phyloP scores from a whole-genome alignment of 257 asterid genomes.

The Anisodus tanguticus region DNA sequence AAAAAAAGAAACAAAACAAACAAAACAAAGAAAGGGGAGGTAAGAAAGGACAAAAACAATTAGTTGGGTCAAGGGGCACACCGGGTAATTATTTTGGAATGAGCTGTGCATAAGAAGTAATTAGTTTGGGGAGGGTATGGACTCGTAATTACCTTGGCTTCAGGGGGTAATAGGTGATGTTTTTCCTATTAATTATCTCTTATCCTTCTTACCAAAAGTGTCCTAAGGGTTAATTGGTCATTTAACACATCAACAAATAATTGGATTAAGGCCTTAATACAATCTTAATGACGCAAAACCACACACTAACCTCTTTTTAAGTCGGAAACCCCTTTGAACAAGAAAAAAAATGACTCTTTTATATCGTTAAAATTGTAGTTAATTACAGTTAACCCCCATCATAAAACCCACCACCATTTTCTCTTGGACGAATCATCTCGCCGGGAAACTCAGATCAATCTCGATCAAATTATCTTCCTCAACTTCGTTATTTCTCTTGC shows the following conservation, averaged over 20 bases:
- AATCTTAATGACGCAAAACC: background rate
- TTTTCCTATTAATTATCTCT: too few relatives aligned
- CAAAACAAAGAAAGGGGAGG: too few relatives aligned
- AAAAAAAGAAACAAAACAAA: too few relatives aligned
- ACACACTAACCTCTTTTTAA: background rate
- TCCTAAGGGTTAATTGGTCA: background rate
- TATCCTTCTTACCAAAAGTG: too few relatives aligned
- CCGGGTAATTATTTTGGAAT: too few relatives aligned
- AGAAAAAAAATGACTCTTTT: background rate
- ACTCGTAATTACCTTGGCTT: too few relatives aligned
- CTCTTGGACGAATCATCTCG: background rate
- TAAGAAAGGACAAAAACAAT: too few relatives aligned
- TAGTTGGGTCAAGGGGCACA: too few relatives aligned
- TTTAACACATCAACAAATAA: background rate
- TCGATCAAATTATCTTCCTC: slow-evolving; percentile 93
- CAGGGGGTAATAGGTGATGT: too few relatives aligned
- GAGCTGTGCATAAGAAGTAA: too few relatives aligned
- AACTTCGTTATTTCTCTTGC: slow-evolving; percentile 44
- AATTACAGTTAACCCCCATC: slow-evolving; percentile 8
- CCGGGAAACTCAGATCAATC: slow-evolving; percentile 57
- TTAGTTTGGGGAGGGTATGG: too few relatives aligned
- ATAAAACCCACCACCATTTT: too few relatives aligned
- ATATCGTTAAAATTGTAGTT: slow-evolving; percentile 24
- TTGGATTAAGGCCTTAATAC: slow-evolving; percentile 3
- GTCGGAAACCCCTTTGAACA: background rate